Evolutionary conservation across 2,329 filamentous ascomycete species (phyloP), one percentile per base, ranked within the genome.

Genomic region (Cladorrhinum sp.): DNA sequence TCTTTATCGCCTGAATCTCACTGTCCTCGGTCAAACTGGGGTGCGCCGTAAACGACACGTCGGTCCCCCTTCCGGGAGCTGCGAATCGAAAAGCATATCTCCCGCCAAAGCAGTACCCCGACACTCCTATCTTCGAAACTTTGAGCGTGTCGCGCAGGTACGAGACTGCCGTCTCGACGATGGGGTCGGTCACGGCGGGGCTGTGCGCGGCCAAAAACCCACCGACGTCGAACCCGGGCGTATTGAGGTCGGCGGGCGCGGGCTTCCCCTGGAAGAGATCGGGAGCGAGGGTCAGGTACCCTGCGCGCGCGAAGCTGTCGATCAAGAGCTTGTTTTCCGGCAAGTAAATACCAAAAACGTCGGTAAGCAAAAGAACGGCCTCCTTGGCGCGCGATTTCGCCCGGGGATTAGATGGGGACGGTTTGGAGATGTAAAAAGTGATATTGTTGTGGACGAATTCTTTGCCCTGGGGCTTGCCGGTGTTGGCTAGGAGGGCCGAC

Each of bases 81-180:
- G 85, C 73, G 69, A 78, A 83, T 59, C 85, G 76, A 60, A 81
- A 80, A 5, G 82, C 73, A 65, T 81, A 84, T 48, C 82, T 83
- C 16, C 82, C 85, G 1, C 87, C 86, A 67, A 85, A 88, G 72
- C 86, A 89, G 72, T 88, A 89, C 2, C 86, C 86, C 0, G 83
- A 81, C 1, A 78, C 80, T 2, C 78, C 85, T 58, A 89, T 75
- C 58, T 76, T 79, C 55, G 77, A 77, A 20, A 81, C 73, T n/a
- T 82, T 81, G 36, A 79, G 72, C n/a, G 75, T 74, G 57, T 72
- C 68, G 57, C 76, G 76, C 65, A 85, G 70, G 67, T 82, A 76
- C 18, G 73, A 70, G 58, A 85, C 75, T 13, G 76, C 73, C 0
- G 72, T 71, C n/a, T 75, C 75, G 57, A 85, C 73, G 57, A 83